Evolutionary conservation across 805 yeast genomes (phyloP).

Genomic region (Kuraishia floccosa): DNA sequence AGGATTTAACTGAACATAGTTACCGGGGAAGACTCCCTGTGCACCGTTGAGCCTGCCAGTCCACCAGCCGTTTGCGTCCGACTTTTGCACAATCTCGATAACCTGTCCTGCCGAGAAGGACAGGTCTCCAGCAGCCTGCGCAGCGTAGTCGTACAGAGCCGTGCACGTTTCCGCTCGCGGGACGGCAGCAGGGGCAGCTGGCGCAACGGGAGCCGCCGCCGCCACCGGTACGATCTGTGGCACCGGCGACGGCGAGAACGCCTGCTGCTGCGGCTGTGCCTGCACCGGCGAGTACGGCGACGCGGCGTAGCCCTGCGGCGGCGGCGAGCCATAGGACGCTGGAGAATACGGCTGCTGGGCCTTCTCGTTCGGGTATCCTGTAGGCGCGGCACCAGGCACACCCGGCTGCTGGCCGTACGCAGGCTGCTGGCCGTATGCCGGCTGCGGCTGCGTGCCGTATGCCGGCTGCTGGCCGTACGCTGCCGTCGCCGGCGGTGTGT

Average conservation of each 20-base stretch:
- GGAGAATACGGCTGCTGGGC: conserved; percentile 7
- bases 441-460: conserved; percentile 11
- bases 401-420: conserved; percentile 9
- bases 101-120: conserved; percentile 80
- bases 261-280: no score
- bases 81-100: conserved; percentile 71
- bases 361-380: no score
- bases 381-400: no score
- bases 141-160: conserved; percentile 83
- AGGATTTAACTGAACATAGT: conserved; percentile 71
- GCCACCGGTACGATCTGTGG: no score
- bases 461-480: conserved; percentile 12
- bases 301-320: no score
- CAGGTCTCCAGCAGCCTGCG: conserved; percentile 90
- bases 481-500: conserved; percentile 21
- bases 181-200: conserved; percentile 24
- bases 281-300: no score
- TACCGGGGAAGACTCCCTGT: conserved; percentile 92
- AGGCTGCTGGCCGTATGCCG: conserved; percentile 10
- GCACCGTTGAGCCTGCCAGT: conserved; percentile 79
- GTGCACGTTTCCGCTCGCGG: conserved; percentile 56
- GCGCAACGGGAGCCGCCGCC: conserved; percentile 16
- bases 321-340: conserved; percentile 1
- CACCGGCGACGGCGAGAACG: no score
- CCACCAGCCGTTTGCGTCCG: conserved; percentile 96